Conservation (phyloP, 805 yeast genomes). For the Lachancea thermotolerans region DNA sequence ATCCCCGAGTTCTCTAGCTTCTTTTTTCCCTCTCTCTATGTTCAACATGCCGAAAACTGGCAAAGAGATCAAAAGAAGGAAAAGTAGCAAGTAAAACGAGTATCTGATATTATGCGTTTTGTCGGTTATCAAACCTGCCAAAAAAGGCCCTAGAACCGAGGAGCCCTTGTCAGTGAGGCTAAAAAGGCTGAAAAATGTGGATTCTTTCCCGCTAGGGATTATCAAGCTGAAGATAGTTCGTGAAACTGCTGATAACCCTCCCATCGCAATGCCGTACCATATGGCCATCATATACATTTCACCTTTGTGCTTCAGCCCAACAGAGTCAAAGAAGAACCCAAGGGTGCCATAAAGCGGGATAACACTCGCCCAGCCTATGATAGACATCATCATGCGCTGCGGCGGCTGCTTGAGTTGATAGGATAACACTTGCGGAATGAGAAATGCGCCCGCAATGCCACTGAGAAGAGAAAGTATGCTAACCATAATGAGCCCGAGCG, state of each 20-base stretch:
- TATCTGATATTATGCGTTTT: conserved; percentile 66
- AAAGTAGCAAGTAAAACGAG: conserved; percentile 58
- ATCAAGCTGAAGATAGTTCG: conserved; percentile 61
- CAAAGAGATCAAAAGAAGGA: conserved; percentile 46
- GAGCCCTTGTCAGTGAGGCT: conserved; percentile 79
- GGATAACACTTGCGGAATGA: conserved; percentile 42
- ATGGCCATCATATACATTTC: conserved; percentile 66
- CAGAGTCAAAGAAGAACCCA: conserved; percentile 48
- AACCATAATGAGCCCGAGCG: conserved; percentile 55
- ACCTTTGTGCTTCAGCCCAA: conserved; percentile 56
- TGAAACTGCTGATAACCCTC: conserved; percentile 64
- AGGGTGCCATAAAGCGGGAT: conserved; percentile 68
- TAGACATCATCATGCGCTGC: conserved; percentile 42
- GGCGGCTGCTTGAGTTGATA: conserved; percentile 37
- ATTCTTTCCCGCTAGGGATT: conserved; percentile 70
- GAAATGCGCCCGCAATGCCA: conserved; percentile 61
- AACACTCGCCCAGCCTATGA: conserved; percentile 53
- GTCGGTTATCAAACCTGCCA: conserved; percentile 69
- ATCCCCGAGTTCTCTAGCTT: conserved; percentile 38
- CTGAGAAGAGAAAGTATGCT: conserved; percentile 60
- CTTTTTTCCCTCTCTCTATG: conserved; percentile 54
- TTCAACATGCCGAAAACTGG: conserved; percentile 52
- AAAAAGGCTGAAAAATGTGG: conserved; percentile 67
- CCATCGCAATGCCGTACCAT: conserved; percentile 72
- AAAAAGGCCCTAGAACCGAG: conserved; percentile 63